A percentile compares a stretch with the other conserved stretches of the same genome.
Evolutionary conservation across 2,329 filamentous ascomycete species (phyloP).

Genomic region (Cladosporium sp.): DNA sequence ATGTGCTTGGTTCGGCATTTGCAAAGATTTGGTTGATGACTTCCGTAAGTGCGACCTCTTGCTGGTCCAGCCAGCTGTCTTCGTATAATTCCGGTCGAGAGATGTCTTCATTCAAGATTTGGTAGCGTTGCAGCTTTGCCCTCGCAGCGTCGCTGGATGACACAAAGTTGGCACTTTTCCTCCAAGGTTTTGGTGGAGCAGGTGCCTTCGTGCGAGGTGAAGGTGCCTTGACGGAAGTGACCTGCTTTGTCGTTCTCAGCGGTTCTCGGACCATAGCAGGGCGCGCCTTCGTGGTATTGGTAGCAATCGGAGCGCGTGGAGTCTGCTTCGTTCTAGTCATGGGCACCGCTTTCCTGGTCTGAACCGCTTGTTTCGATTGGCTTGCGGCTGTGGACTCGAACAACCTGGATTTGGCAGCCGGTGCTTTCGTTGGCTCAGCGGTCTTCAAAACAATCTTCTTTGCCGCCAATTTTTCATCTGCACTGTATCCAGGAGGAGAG

Average conservation of each 20-base stretch:
- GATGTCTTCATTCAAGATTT: conserved; percentile 56
- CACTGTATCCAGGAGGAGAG: conserved; percentile 50
- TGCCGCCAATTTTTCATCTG: background rate
- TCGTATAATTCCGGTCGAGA: conserved; percentile 60
- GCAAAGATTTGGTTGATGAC: conserved; percentile 59
- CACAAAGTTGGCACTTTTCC: conserved; percentile 8
- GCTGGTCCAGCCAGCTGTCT: conserved; percentile 62
- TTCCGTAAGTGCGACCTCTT: conserved; percentile 62
- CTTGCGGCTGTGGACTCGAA: conserved; percentile 29
- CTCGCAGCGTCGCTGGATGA: conserved; percentile 27
- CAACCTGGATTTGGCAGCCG: conserved; percentile 20
- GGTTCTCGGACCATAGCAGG: background rate
- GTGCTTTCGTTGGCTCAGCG: conserved; percentile 11
- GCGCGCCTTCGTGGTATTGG: background rate
- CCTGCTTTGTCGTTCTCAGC: background rate
- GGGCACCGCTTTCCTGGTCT: conserved; percentile 12
- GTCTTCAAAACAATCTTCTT: background rate
- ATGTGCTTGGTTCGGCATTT: conserved; percentile 35
- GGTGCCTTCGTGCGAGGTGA: conserved; percentile 3
- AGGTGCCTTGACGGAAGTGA: background rate
- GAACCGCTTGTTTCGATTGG: conserved; percentile 1
- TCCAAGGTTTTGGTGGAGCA: conserved; percentile 13
- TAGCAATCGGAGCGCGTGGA: conserved; percentile 4
- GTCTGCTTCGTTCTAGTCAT: conserved; percentile 8
- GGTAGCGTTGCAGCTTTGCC: conserved; percentile 42